Percentiles rank a stretch among this genome's conserved stretches.
These are phyloP conservation scores for Bipolaris bicolor DNA, from an alignment of 2,329 filamentous ascomycete species.

Conservation along the genomic window DNA sequence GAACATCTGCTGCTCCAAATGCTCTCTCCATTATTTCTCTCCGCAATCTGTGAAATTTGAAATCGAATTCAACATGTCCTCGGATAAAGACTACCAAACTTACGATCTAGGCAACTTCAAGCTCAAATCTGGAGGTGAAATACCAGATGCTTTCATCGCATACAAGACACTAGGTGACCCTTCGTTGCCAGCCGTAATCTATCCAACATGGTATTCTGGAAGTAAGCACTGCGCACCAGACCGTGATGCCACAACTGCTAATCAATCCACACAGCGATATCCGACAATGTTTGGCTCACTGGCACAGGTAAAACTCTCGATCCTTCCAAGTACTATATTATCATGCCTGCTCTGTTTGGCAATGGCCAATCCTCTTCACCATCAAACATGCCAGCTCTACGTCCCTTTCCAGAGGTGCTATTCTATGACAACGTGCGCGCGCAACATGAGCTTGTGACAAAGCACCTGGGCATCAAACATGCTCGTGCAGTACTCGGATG, in stretches of 20 bases:
- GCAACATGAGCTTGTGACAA: constrained; percentile 69
- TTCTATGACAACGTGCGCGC: constrained; percentile 74
- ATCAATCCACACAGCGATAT: constrained; percentile 55
- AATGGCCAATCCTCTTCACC: constrained; percentile 73
- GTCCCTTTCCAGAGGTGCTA: constrained; percentile 66
- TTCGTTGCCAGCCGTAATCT: constrained; percentile 70
- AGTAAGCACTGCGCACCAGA: constrained; percentile 38
- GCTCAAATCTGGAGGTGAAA: constrained; percentile 67
- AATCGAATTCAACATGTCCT: constrained; percentile 13
- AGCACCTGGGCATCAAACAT: constrained; percentile 66
- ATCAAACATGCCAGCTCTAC: constrained; percentile 62
- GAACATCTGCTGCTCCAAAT: neutral
- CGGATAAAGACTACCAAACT: constrained; percentile 53
- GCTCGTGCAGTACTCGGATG: constrained; percentile 69
- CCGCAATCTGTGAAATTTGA: neutral
- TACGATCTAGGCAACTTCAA: constrained; percentile 70
- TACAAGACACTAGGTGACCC: constrained; percentile 77
- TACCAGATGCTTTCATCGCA: constrained; percentile 71
- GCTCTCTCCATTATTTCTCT: neutral
- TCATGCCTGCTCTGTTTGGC: constrained; percentile 72
- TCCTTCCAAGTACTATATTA: constrained; percentile 70
- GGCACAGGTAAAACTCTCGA: constrained; percentile 68
- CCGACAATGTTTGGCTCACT: constrained; percentile 77
- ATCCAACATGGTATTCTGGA: constrained; percentile 78
- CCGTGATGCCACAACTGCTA: neutral